phyloP scores from a whole-genome alignment of 2,329 filamentous ascomycete genomes.

The Fusarium albidum region DNA sequence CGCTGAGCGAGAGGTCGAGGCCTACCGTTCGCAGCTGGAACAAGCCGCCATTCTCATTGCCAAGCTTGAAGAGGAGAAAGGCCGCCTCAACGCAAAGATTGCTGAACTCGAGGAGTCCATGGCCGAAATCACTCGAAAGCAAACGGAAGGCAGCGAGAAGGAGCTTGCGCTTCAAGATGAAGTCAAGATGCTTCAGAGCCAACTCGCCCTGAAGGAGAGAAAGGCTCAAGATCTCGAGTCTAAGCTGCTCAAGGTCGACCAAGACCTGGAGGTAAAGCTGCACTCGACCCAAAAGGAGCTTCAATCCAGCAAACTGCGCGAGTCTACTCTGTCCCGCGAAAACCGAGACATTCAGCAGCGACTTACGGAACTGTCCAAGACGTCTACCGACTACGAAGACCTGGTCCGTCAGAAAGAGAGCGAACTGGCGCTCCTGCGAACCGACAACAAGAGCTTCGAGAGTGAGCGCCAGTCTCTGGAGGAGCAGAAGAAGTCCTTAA shows the following conservation, averaged over 20 bases:
- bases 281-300: conserved; percentile 81
- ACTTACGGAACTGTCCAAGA: conserved; percentile 85
- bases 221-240: conserved; percentile 88
- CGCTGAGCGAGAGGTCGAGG: conserved; percentile 84
- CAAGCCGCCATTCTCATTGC: conserved; percentile 89
- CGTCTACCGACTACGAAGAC: conserved; percentile 94
- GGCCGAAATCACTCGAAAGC: conserved; percentile 72
- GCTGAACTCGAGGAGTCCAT: conserved; percentile 76
- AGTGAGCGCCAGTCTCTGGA: conserved; percentile 82
- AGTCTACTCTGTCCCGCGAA: conserved; percentile 80
- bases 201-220: conserved; percentile 85
- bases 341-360: conserved; percentile 86
- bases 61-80: conserved; percentile 87
- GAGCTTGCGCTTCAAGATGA: conserved; percentile 83
- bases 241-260: conserved; percentile 84
- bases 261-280: conserved; percentile 88
- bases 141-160: conserved; percentile 77
- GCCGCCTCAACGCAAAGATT: conserved; percentile 72
- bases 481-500: conserved; percentile 76
- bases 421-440: conserved; percentile 84
- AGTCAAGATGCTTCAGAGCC: conserved; percentile 90
- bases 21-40: conserved; percentile 82
- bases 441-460: conserved; percentile 84
- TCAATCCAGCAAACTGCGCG: conserved; percentile 74
- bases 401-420: conserved; percentile 93